Evolutionary conservation across 2,329 filamentous ascomycete genomes (phyloP).

Genomic region (Stemphylium beticola): DNA sequence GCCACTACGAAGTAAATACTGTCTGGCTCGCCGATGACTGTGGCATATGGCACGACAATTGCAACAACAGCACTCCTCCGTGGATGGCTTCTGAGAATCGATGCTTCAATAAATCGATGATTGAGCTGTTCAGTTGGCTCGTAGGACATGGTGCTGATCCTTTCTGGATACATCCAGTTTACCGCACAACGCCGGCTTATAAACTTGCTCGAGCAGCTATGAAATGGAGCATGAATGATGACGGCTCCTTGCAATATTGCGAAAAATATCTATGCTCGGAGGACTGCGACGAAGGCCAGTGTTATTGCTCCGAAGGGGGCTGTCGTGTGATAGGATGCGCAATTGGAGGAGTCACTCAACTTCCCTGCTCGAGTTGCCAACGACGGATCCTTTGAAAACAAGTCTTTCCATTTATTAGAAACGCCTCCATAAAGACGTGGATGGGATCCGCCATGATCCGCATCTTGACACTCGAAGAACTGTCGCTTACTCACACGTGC

Average conservation of each 20-base stretch:
- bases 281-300: background rate
- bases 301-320: background rate
- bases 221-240: no score
- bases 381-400: no score
- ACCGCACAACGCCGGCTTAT: background rate
- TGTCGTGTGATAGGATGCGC: background rate
- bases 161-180: background rate
- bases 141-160: background rate
- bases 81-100: background rate
- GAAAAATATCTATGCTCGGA: background rate
- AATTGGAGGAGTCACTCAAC: background rate
- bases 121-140: background rate
- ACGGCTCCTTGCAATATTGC: no score
- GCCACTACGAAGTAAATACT: background rate
- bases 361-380: background rate
- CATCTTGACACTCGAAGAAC: background rate
- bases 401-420: no score
- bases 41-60: no score
- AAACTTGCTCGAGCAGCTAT: background rate
- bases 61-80: background rate
- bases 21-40: background rate
- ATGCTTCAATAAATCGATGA: no score
- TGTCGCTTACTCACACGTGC: background rate
- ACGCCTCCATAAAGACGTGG: fast-evolving
- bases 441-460: background rate